phyloP scores from a whole-genome alignment of 169 alveolate species.

The Theileria luwenshuni region DNA sequence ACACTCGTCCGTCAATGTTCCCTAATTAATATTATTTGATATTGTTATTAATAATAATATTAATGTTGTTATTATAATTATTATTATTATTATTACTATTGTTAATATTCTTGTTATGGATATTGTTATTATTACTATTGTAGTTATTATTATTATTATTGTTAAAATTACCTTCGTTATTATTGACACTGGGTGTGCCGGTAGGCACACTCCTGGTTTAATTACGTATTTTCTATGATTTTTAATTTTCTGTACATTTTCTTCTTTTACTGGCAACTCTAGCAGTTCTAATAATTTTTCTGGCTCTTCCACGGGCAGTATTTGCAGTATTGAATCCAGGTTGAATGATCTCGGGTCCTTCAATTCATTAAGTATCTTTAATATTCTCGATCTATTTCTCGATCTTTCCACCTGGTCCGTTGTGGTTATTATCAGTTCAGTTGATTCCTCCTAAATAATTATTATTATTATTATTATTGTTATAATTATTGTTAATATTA shows the following conservation, averaged over 20 bases:
- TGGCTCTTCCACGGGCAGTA: slow-evolving; percentile 50
- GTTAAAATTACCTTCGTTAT: slow-evolving; percentile 34
- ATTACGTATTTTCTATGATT: slow-evolving; percentile 21
- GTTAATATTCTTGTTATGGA: background rate
- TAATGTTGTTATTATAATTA: slow-evolving; percentile 4
- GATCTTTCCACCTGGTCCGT: slow-evolving; percentile 12
- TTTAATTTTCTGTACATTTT: slow-evolving; percentile 29
- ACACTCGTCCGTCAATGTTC: slow-evolving; percentile 8
- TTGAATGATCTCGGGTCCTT: slow-evolving; percentile 36
- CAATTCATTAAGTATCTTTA: slow-evolving; percentile 4
- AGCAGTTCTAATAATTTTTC: slow-evolving; percentile 27
- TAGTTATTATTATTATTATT: background rate
- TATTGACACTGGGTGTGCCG: slow-evolving; percentile 33
- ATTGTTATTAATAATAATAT: background rate
- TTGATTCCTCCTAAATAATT: slow-evolving; percentile 15
- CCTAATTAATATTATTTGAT: slow-evolving; percentile 11
- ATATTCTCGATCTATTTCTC: slow-evolving; percentile 26
- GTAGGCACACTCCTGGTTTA: slow-evolving; percentile 34
- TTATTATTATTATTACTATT: slow-evolving; percentile 25
- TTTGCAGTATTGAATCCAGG: slow-evolving; percentile 34
- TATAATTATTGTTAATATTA: too few relatives aligned
- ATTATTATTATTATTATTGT: too few relatives aligned
- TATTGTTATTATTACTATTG: background rate
- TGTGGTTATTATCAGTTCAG: slow-evolving; percentile 2
- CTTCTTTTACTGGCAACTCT: slow-evolving; percentile 8